Conservation (phyloP, 176 grass and related monocot species). For the Carex kokanica region DNA sequence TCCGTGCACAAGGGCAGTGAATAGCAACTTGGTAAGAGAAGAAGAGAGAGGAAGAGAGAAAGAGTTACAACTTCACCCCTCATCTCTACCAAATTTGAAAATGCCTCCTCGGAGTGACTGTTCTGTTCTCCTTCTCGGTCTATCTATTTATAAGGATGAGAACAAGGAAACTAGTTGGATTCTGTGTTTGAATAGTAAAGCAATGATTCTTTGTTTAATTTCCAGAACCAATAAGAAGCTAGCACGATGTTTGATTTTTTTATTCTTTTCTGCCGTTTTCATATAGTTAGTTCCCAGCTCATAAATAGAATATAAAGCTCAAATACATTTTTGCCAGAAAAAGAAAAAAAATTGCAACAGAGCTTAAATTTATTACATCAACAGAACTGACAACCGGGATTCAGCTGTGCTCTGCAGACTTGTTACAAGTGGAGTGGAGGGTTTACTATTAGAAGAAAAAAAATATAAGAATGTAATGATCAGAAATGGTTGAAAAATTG, state of each 20-base stretch:
- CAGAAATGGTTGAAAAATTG: too few relatives aligned
- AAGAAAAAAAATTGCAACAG: background rate
- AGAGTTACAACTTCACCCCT: background rate
- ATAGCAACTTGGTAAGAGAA: slow-evolving; percentile 1
- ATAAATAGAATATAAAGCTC: background rate
- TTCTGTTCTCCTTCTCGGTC: background rate
- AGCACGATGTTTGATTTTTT: slow-evolving; percentile 1
- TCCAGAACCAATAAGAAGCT: background rate
- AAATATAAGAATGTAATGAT: too few relatives aligned
- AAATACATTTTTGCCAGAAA: background rate
- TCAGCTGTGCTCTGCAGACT: too few relatives aligned
- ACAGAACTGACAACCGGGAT: background rate
- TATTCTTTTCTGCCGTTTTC: background rate
- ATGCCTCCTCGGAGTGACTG: background rate
- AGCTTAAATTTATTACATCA: background rate
- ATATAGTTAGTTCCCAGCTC: background rate
- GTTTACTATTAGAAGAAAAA: too few relatives aligned
- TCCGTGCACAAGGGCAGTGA: background rate
- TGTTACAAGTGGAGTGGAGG: too few relatives aligned
- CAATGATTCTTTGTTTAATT: background rate
- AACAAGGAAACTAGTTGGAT: background rate
- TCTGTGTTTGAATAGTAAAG: background rate
- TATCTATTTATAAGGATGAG: slow-evolving; percentile 10
- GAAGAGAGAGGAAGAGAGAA: background rate
- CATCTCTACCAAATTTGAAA: background rate